Base-by-base conservation (phyloP, 805 yeast species). In the Saccharomycopsis lassenensis region DNA sequence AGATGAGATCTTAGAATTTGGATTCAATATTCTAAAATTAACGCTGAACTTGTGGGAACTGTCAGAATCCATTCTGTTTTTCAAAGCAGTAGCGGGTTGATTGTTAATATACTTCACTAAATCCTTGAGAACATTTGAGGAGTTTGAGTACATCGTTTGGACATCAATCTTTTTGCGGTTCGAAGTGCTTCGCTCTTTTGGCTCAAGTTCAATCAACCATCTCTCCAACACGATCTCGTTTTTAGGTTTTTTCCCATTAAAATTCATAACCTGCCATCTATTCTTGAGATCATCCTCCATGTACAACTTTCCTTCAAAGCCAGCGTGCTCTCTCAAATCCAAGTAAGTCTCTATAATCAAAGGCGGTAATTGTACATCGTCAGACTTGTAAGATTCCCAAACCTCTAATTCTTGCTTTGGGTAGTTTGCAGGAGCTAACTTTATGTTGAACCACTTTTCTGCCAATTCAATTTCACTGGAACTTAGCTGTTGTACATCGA, bases 301-400 rank as follows among this genome's bases (percentile, higher is more conserved):
- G 39, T 52, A 57, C 31, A 52, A 34, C 1, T 63, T 63, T 35
- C 57, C 57, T 33, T 59, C 63, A 18, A 51, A 46, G 20, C n/a
- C 16, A 2, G 25, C 14, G 10, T 24, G 24, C 11, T 29, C 31
- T 16, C 40, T 26, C 16, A 36, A 25, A 25, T 36, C 40, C 14
- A 36, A 21, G n/a, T 36, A 36, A 6, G 36, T 24, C 22, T 36
- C 40, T 15, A 36, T 31, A 6, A 16, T 29, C 31, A 7, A 5
- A 19, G 31, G 22, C 10, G 20, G n/a, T n/a, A 29, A 12, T 22
- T 29, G 16, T 11, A 7, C 31, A 7, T n/a, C 14, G 7, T 26
- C n/a, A 12, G 18, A 6, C 18, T 6, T 29, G 16, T 16, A 7
- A 5, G 31, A 21, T 25, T 36, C 40, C 40, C 40, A 36, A 3